Evolutionary conservation across 78 protist species (phyloP).

Genomic region (Dictyostelium brefeldianum): DNA sequence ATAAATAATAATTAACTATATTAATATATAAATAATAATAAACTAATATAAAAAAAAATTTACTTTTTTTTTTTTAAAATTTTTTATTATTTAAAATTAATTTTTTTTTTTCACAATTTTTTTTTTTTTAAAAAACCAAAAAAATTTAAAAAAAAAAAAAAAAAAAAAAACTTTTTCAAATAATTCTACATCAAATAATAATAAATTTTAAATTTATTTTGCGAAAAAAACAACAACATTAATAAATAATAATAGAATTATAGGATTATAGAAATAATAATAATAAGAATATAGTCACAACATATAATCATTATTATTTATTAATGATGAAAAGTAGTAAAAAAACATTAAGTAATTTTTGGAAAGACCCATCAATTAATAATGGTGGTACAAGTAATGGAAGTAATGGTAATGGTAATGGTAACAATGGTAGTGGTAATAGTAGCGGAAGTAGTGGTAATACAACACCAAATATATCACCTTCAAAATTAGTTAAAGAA

Average conservation of each 20-base stretch:
- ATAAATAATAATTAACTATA: too few species aligned
- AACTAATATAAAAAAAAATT: too few species aligned
- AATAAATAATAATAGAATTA: neutral
- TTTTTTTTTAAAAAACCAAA: too few species aligned
- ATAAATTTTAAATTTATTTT: too few species aligned
- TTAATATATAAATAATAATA: too few species aligned
- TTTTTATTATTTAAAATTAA: too few species aligned
- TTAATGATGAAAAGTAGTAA: constrained; percentile 29
- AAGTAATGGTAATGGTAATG: too few species aligned
- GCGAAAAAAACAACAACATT: neutral
- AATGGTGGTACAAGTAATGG: neutral
- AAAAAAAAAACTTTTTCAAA: neutral
- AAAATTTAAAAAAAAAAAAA: too few species aligned
- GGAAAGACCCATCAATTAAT: constrained; percentile 38
- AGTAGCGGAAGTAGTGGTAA: neutral
- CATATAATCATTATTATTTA: neutral
- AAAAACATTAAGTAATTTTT: constrained; percentile 22
- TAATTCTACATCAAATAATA: neutral
- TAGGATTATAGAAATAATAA: neutral
- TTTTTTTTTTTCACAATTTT: too few species aligned
- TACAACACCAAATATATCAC: neutral
- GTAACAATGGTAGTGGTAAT: neutral
- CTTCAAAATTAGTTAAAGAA: neutral
- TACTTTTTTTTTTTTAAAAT: too few species aligned
- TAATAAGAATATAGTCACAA: neutral